Conservation (phyloP, 1,284 basidiomycete species). For the Cutaneotrichosporon sp. region DNA sequence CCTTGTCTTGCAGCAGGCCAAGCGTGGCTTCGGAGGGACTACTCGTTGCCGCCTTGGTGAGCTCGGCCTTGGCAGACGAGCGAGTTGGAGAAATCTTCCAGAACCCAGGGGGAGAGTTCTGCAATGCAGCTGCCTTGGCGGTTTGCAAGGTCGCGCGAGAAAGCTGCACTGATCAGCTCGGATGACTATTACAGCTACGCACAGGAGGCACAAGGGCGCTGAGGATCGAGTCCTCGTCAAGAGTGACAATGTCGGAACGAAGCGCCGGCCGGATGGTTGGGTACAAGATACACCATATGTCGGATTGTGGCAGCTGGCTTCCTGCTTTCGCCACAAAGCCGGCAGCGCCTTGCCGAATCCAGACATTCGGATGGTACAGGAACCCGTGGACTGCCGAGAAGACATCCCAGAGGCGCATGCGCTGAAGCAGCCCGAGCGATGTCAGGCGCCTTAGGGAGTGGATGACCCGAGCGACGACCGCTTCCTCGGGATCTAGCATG, state of each 20-base stretch:
- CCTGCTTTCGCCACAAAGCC: constrained; percentile 82
- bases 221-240: constrained; percentile 71
- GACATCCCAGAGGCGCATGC: constrained; percentile 90
- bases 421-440: constrained; percentile 78
- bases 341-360: constrained; percentile 88
- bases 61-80: constrained; percentile 6
- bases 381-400: constrained; percentile 82
- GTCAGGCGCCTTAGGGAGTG: constrained; percentile 77
- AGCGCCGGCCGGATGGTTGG: constrained; percentile 81
- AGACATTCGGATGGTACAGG: constrained; percentile 91
- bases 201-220: constrained; percentile 73
- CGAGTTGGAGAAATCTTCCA: constrained; percentile 55
- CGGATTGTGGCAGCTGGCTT: constrained; percentile 69
- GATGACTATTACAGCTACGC: constrained; percentile 30
- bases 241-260: constrained; percentile 72
- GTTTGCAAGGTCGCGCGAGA: constrained; percentile 76
- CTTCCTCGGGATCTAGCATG: constrained; percentile 83
- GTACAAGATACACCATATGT: constrained; percentile 95
- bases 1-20: constrained; percentile 49
- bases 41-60: constrained; percentile 2
- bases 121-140: constrained; percentile 55
- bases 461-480: constrained; percentile 82
- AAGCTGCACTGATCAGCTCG: constrained; percentile 52
- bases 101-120: constrained; percentile 56
- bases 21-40: not conserved